Evolutionary conservation across 1,284 basidiomycete species (phyloP), one percentile per base, ranked within the genome.

Genomic region (Mycena sp.): DNA sequence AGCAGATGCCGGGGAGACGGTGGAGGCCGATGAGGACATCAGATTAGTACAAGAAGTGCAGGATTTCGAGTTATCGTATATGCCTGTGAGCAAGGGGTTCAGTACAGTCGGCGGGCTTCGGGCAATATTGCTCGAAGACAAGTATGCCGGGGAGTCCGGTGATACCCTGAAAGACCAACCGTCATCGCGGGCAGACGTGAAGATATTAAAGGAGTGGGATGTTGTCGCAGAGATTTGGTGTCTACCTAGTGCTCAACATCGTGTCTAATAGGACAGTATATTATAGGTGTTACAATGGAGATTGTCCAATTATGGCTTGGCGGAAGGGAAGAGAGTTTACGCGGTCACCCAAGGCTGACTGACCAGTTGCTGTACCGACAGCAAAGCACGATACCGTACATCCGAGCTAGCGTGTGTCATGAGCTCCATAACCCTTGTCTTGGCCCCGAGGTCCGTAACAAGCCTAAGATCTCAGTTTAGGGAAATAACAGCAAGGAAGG

Each of bases 351-450:
- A 94, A 14, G 92, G 89, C 69, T 93, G 91, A 73, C 91, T 93
- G 67, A 94, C 88, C 21, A 94, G 86, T 58, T 87, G 86, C 69
- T 93, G 92, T 16, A 95, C 94, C 3, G 92, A 89, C 19, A 97
- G 81, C 45, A 99, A 81, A 5, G 96, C 94, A 65, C 91, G 89
- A 81, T 98, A 99, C 70, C 95, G 88, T 59, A 99, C 95, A 72
- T 99, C 92, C 26, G 92, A 81, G 76, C 97, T 90, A 32, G 87
- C 80, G 76, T 98, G 93, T 4, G 89, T 88, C 93, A 99, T 96
- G 60, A 99, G 84, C 71, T 97, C 91, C 95, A 99, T 98, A 14
- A 96, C 93, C 25, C 90, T 86, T 7, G 88, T 89, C 81, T 99
- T 99, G 12, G 89, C 97, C 29, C 93, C 92, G 32, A 96, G 81